Evolutionary conservation across 164 flowering plant genomes (phyloP).

Genomic region (Tinospora cordifolia): DNA sequence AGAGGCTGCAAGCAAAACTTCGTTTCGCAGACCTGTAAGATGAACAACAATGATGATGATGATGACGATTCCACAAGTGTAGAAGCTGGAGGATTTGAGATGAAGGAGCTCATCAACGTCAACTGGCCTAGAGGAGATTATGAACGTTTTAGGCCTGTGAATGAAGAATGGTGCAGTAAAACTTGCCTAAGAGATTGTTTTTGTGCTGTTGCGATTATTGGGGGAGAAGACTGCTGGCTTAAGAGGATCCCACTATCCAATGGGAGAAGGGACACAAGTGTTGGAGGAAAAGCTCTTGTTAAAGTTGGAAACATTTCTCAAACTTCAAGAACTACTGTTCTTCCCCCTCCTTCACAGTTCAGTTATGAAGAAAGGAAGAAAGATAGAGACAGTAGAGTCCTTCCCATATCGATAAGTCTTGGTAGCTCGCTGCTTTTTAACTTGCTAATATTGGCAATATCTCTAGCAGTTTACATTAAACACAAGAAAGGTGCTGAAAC

Average conservation of each 20-base stretch:
- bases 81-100: constrained; percentile 9
- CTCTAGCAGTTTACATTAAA: neutral
- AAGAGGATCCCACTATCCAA: constrained; percentile 18
- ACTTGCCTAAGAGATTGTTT: constrained; percentile 22
- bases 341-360: neutral
- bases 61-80: neutral
- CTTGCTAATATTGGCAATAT: neutral
- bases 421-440: constrained; percentile 12
- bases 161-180: constrained; percentile 29
- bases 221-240: constrained; percentile 14
- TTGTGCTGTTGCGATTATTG: constrained; percentile 14
- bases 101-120: constrained; percentile 17
- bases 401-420: constrained; percentile 3
- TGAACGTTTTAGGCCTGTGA: constrained; percentile 7
- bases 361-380: neutral
- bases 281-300: constrained; percentile 13
- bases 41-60: neutral
- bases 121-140: constrained; percentile 40
- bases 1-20: constrained; percentile 14
- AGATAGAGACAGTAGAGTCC: neutral
- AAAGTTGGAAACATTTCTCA: constrained; percentile 13
- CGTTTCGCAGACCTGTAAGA: constrained; percentile 1
- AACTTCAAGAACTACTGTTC: neutral
- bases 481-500: neutral
- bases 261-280: constrained; percentile 5